phyloP scores from a whole-genome alignment of 257 asterid species.

The Forsythia viridissima region DNA sequence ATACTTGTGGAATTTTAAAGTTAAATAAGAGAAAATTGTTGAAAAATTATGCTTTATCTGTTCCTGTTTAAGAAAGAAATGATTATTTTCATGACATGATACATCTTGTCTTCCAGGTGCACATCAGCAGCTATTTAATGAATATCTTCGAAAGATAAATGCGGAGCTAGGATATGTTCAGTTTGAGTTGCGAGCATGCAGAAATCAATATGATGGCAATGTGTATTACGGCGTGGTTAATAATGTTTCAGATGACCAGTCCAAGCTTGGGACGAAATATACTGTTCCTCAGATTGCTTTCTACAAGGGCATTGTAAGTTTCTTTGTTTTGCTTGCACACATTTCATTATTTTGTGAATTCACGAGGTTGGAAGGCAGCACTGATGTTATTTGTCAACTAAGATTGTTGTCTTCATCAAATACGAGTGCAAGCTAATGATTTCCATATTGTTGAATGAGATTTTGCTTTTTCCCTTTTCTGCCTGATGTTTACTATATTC shows the following conservation, averaged over 20 bases:
- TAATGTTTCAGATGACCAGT: conserved; percentile 73
- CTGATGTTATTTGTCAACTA: neutral
- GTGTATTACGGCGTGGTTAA: conserved; percentile 89
- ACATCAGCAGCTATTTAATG: conserved; percentile 50
- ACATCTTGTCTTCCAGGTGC: conserved; percentile 39
- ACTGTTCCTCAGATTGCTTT: conserved; percentile 87
- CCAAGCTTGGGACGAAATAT: conserved; percentile 89
- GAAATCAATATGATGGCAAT: conserved; percentile 66
- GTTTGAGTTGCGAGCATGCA: conserved; percentile 79
- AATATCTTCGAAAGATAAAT: conserved; percentile 65
- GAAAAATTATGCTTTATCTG: neutral
- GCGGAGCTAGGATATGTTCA: conserved; percentile 64
- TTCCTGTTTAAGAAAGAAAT: neutral
- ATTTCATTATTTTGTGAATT: neutral
- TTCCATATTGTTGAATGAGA: neutral
- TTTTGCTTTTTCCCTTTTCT: neutral
- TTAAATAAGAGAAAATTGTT: neutral
- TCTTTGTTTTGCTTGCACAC: conserved; percentile 12
- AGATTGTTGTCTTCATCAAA: neutral
- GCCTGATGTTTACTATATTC: conserved; percentile 19
- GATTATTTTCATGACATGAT: neutral
- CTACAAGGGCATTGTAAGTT: conserved; percentile 84
- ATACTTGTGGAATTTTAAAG: neutral
- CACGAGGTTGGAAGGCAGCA: neutral
- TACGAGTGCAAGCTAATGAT: neutral